phyloP scores from a whole-genome alignment of 805 yeast genomes.

The Vanderwaltozyma tropicalis region DNA sequence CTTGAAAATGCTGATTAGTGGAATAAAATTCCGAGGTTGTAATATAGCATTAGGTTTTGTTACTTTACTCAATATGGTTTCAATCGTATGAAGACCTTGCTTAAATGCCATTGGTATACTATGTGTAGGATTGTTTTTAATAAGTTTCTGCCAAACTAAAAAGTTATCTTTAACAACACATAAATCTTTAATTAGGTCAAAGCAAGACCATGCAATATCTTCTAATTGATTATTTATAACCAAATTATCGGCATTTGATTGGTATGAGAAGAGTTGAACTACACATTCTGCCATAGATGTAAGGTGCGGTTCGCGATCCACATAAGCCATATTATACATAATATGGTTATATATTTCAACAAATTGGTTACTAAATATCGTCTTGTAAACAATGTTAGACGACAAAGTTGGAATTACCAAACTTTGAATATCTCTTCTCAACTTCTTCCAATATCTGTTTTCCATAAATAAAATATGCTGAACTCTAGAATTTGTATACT shows the following conservation, averaged over 20 bases:
- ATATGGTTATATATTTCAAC: slow-evolving; percentile 44
- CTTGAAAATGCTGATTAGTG: slow-evolving; percentile 38
- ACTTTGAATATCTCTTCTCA: slow-evolving; percentile 39
- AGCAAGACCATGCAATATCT: slow-evolving; percentile 38
- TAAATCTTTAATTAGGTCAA: slow-evolving; percentile 34
- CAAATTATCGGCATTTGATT: slow-evolving; percentile 45
- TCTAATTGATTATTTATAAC: slow-evolving; percentile 30
- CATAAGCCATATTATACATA: slow-evolving; percentile 37
- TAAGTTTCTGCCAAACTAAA: slow-evolving; percentile 26
- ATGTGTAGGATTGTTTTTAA: slow-evolving; percentile 24
- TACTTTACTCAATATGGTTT: slow-evolving; percentile 27
- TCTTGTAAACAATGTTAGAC: slow-evolving; percentile 38
- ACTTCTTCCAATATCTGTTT: slow-evolving; percentile 42
- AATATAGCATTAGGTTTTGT: slow-evolving; percentile 25
- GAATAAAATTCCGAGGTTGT: slow-evolving; percentile 30
- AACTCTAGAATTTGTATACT: slow-evolving; percentile 36
- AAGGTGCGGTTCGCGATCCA: slow-evolving; percentile 83
- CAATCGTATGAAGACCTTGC: slow-evolving; percentile 27
- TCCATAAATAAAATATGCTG: slow-evolving; percentile 52
- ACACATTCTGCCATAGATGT: slow-evolving; percentile 65
- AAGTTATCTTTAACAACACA: slow-evolving; percentile 30
- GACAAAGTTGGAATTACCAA: slow-evolving; percentile 47
- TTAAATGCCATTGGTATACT: slow-evolving; percentile 26
- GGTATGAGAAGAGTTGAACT: slow-evolving; percentile 83
- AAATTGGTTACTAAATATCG: slow-evolving; percentile 41